Percentiles rank a stretch among this genome's conserved stretches.
phyloP scores from a whole-genome alignment of 352 stramenopile genomes.

The Peronosclerospora sorghi region DNA sequence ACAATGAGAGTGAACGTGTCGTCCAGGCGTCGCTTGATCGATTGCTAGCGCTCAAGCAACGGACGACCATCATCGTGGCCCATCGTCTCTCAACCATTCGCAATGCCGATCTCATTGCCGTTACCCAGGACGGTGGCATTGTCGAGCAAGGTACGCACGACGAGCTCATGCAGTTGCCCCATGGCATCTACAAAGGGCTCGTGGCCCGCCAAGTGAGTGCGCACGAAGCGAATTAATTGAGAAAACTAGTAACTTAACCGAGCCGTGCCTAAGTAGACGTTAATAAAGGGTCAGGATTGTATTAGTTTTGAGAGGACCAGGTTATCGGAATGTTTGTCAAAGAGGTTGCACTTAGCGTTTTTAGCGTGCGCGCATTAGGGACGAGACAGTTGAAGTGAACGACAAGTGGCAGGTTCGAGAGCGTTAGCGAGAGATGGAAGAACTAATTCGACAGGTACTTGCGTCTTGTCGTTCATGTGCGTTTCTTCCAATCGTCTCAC shows the following conservation, averaged over 20 bases:
- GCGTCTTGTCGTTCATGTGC: slow-evolving; percentile 4
- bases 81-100: slow-evolving; percentile 25
- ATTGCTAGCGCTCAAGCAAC: slow-evolving; percentile 22
- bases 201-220: slow-evolving; percentile 24
- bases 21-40: slow-evolving; percentile 26
- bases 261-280: not conserved
- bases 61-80: slow-evolving; percentile 26
- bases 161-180: slow-evolving; percentile 32
- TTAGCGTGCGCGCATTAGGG: slow-evolving; percentile 6
- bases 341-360: too few relatives aligned
- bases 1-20: slow-evolving; percentile 27
- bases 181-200: slow-evolving; percentile 41
- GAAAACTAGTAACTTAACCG: not conserved
- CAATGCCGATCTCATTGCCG: slow-evolving; percentile 24
- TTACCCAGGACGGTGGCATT: slow-evolving; percentile 23
- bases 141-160: slow-evolving; percentile 54
- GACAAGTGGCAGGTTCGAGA: not conserved
- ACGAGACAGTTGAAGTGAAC: not conserved
- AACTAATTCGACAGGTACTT: slow-evolving; percentile 11
- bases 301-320: too few relatives aligned
- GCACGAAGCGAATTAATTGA: slow-evolving; percentile 4
- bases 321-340: too few relatives aligned
- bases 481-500: slow-evolving; percentile 5
- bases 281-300: too few relatives aligned
- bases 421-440: slow-evolving; percentile 15